Evolutionary conservation across 805 yeast genomes (phyloP), one percentile per base, ranked within the genome.

Genomic region (Diddensiella santjacobensis): DNA sequence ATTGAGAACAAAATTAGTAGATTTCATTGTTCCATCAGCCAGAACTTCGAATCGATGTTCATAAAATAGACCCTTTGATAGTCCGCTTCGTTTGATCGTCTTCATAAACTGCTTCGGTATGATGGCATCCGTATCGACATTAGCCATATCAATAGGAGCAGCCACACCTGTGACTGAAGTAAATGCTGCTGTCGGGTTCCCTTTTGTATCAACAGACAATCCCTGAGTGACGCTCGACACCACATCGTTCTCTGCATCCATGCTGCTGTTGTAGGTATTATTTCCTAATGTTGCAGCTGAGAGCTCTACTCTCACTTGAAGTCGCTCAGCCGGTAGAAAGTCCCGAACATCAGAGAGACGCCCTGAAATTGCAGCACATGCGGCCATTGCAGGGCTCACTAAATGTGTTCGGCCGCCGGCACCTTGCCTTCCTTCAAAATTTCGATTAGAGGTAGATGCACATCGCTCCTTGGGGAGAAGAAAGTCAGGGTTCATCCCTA

Each of bases 321-420:
- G 64, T 15, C 59, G 69, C 39, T 73, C 59, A 8, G 22, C 42
- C 13, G 44, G 11, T 8, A 79, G 72, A 67, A 78, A 86, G 47
- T 86, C 84, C 71, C 98, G 84, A 59, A 90, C 89, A 65, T 91
- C 98, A 39, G 84, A 77, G 62, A 91, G 83, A 63, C 82, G 87
- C 58, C 99, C 99, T 48, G 77, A 78, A 58, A 91, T 82, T 61
- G 90, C 96, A 19, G 99, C 97, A 17, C 96, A 97, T 26, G 99
- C 98, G 41, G 99, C 98, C 99, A 91, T 91, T 19, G 96, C 96
- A 35, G 99, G 99, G 10, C 96, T 87, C 96, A 91, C 88, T 65
- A 91, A 78, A 67, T 91, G 99, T 17, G 98, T 93, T 73, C 99
- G 81, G 15, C 96, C 88, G 49, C 72, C 73, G 45, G 96, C 96